Base-by-base conservation (phyloP, 768 basidiomycete genomes). In the Boletus sp. region DNA sequence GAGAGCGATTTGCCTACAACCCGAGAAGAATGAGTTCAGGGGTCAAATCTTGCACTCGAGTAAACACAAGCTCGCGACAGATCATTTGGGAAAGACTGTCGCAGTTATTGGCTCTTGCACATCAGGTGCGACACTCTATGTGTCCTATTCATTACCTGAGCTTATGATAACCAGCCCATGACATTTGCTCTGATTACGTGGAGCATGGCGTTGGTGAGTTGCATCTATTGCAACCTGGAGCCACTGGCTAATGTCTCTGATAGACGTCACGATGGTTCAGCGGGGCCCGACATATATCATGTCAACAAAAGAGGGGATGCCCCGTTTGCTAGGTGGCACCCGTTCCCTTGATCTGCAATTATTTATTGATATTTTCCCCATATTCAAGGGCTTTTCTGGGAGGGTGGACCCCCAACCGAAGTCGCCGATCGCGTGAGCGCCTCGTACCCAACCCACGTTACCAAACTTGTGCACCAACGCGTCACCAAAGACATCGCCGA, bases 21-120 rank as follows among this genome's bases (percentile, higher is more conserved):
- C 8, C 20, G 24, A 50, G 11, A 56, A 83, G 80, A 79, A 83
- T 20, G 75, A 73, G 6, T 90, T 87, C 76, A 80, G 83, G 60
- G 89, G 89, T 8, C 72, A 81, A 50, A 69, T 84, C 4, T 60
- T 84, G 15, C 89, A 91, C 66, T 87, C 87, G 1, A 76, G 69
- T 6, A 65, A 77, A 29, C 83, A 89, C 67, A 76, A 78, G 40
- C 74, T 68, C n/a, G 84, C 85, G 0, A 70, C 74, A 11, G 83
- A 83, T 40, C 84, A 84, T 61, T 45, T 66, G 1, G 89, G 86
- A 14, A 90, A 90, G 73, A 90, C 85, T 64, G 86, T 89, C 0
- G 76, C 85, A 4, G 82, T 91, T 2, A 72, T 90, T 5, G 89
- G 89, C 2, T 78, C 87, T 14, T 83, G 83, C 51, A 87, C 85